These are phyloP conservation scores for Gossypium rotundifolium DNA, from an alignment of 345 rosid genomes.

Conservation along the genomic window DNA sequence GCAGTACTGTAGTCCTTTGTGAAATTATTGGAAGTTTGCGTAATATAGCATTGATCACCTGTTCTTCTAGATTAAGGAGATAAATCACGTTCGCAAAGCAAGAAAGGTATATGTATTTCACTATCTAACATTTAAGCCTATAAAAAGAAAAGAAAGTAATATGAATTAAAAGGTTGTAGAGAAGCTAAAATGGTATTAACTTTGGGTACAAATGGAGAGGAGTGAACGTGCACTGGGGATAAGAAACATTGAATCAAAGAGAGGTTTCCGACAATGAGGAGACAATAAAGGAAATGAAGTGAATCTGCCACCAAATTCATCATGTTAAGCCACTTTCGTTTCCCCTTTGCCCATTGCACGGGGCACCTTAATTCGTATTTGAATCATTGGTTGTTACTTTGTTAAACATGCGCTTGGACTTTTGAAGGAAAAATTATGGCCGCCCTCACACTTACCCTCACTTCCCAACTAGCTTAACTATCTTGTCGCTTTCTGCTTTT, in stretches of 20 bases:
- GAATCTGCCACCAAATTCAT: not conserved
- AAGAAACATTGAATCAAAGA: not conserved
- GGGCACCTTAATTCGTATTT: not conserved
- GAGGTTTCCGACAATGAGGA: not conserved
- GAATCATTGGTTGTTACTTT: not conserved
- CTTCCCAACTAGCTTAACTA: not conserved
- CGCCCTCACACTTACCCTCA: not conserved
- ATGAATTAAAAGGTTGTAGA: too few species aligned
- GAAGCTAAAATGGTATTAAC: not conserved
- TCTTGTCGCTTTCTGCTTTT: too few species aligned
- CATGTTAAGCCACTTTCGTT: not conserved
- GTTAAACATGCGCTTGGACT: not conserved
- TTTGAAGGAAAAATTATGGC: not conserved
- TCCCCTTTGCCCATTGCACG: not conserved
- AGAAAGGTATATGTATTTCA: too few species aligned
- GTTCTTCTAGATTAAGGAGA: too few species aligned
- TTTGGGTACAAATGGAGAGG: not conserved
- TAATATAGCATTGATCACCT: too few species aligned
- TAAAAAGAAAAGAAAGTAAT: too few species aligned
- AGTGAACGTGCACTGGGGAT: not conserved
- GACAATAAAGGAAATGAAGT: conserved; percentile 6
- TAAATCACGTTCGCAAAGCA: too few species aligned
- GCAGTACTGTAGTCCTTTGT: not conserved
- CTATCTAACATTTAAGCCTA: too few species aligned
- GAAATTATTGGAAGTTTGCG: too few species aligned